phyloP scores from a whole-genome alignment of 371 early-diverging fungal genomes.

The Mucor irregularis region DNA sequence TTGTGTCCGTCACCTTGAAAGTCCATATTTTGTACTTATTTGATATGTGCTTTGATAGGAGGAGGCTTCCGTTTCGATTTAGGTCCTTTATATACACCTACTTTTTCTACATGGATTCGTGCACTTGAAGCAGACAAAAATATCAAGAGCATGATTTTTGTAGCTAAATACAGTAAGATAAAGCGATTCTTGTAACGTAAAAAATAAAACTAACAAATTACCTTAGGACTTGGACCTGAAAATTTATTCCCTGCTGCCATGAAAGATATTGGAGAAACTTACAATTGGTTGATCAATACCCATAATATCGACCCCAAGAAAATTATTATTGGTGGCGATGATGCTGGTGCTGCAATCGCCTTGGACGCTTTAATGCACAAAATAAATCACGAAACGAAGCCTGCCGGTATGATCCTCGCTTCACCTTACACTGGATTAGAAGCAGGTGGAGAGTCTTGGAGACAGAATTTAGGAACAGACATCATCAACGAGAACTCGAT shows the following conservation, averaged over 20 bases:
- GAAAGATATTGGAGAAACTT: slow-evolving; percentile 29
- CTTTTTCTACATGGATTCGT: slow-evolving; percentile 36
- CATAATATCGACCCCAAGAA: slow-evolving; percentile 24
- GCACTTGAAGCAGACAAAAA: slow-evolving; percentile 40
- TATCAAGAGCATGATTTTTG: slow-evolving; percentile 38
- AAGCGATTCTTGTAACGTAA: background rate
- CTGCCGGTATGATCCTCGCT: slow-evolving; percentile 35
- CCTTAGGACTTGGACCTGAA: slow-evolving; percentile 28
- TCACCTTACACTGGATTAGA: slow-evolving; percentile 50
- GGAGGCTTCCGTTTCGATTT: slow-evolving; percentile 46
- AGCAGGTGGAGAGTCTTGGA: slow-evolving; percentile 44
- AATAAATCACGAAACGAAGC: slow-evolving; percentile 14
- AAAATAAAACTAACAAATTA: background rate
- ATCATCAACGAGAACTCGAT: slow-evolving; percentile 32
- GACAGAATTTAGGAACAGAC: slow-evolving; percentile 33
- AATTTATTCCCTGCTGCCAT: slow-evolving; percentile 34
- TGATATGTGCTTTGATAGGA: slow-evolving; percentile 19
- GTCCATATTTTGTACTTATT: no score
- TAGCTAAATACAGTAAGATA: slow-evolving; percentile 40
- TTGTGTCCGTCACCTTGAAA: background rate
- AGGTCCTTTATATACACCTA: slow-evolving; percentile 30
- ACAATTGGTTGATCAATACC: slow-evolving; percentile 30
- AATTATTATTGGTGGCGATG: slow-evolving; percentile 34
- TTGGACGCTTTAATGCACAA: slow-evolving; percentile 33
- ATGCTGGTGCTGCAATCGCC: slow-evolving; percentile 39